phyloP scores from a whole-genome alignment of 345 rosid genomes.

The Noccaea bulbosa region DNA sequence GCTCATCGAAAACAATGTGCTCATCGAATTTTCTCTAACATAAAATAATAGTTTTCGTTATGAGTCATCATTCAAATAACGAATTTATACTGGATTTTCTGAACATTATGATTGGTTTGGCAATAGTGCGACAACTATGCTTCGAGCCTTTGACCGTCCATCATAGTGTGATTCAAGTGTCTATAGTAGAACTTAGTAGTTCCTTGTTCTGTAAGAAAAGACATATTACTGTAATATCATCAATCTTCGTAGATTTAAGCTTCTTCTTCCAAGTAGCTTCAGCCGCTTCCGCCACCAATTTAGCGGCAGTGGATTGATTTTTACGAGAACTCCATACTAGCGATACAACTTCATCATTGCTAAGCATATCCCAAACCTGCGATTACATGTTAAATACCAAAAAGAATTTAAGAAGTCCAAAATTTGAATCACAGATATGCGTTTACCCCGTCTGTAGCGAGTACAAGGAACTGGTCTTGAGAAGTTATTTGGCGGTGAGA shows the following conservation, averaged over 20 bases:
- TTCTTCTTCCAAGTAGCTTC: slow-evolving; percentile 65
- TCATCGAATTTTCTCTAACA: too few relatives aligned
- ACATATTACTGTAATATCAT: slow-evolving; percentile 73
- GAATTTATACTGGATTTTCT: neutral
- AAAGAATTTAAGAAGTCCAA: too few relatives aligned
- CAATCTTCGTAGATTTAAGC: slow-evolving; percentile 62
- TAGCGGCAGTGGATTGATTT: slow-evolving; percentile 50
- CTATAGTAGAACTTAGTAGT: slow-evolving; percentile 3
- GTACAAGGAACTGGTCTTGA: slow-evolving; percentile 67
- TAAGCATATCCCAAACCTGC: slow-evolving; percentile 88
- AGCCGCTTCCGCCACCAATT: slow-evolving; percentile 74
- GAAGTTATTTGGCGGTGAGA: slow-evolving; percentile 54
- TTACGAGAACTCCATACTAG: slow-evolving; percentile 51
- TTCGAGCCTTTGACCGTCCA: neutral
- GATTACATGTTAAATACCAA: neutral
- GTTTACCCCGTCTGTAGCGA: slow-evolving; percentile 85
- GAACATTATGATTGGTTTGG: slow-evolving; percentile 4
- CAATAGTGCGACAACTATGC: slow-evolving; percentile 13
- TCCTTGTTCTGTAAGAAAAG: slow-evolving; percentile 57
- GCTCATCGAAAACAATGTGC: too few relatives aligned
- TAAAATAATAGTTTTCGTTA: neutral
- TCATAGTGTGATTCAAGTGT: slow-evolving; percentile 23
- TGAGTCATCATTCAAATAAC: neutral
- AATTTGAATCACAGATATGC: neutral
- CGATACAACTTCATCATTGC: slow-evolving; percentile 61